Percentiles rank a stretch among this genome's conserved stretches.
Evolutionary conservation across 2,329 filamentous ascomycete species (phyloP).

Genomic region (Herpomyces periplanetae): DNA sequence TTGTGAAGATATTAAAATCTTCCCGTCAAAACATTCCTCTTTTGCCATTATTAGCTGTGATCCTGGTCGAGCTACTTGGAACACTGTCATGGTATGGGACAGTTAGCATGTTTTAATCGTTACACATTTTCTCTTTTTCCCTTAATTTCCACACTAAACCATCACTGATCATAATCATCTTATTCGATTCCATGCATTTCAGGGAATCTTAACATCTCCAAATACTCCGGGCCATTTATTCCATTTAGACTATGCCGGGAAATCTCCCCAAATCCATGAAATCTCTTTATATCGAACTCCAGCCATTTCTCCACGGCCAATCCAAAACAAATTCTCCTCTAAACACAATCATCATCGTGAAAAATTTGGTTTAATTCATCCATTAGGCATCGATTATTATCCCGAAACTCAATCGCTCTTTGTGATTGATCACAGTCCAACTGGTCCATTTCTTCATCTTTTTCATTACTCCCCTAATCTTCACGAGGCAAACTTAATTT

Average conservation of each 20-base stretch:
- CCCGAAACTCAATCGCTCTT: conserved; percentile 7
- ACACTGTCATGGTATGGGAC: conserved; percentile 10
- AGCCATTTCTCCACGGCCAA: too few species aligned
- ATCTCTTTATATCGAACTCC: conserved; percentile 4
- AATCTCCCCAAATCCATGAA: conserved; percentile 5
- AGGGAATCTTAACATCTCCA: conserved; percentile 8
- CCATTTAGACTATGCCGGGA: conserved; percentile 4
- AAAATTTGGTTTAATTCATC: too few species aligned
- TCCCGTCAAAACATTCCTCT: too few species aligned
- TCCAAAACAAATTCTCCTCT: too few species aligned
- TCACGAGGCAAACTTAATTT: conserved; percentile 5
- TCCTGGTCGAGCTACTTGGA: conserved; percentile 9
- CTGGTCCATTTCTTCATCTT: conserved; percentile 7
- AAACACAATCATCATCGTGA: too few species aligned
- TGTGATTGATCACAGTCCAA: conserved; percentile 8
- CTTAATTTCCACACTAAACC: neutral
- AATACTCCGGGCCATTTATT: conserved; percentile 6
- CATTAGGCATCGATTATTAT: conserved; percentile 9
- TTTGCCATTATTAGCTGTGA: conserved; percentile 10
- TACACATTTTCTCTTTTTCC: too few species aligned
- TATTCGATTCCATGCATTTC: conserved; percentile 4
- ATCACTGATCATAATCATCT: conserved; percentile 4
- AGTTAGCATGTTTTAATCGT: neutral
- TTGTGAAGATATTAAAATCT: too few species aligned
- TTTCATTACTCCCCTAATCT: conserved; percentile 5